These are phyloP conservation scores for Zasmidium cellare DNA, from an alignment of 2,329 filamentous ascomycete genomes.

Conservation along the genomic window DNA sequence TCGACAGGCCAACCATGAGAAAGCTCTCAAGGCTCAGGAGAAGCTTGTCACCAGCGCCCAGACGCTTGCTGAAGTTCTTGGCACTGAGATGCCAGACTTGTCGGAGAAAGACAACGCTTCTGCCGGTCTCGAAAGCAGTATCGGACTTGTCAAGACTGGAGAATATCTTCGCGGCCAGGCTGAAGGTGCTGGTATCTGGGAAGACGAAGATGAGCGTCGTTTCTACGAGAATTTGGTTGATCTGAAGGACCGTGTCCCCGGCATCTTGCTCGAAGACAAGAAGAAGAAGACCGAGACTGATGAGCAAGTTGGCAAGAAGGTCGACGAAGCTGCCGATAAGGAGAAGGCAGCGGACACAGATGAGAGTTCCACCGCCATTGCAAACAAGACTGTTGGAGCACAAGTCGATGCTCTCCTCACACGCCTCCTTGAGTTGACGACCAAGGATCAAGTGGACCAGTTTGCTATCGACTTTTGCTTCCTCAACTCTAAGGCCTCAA, in stretches of 20 bases:
- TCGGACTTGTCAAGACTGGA: constrained; percentile 89
- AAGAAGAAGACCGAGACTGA: constrained; percentile 86
- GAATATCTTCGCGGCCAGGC: constrained; percentile 89
- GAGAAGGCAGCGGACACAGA: constrained; percentile 62
- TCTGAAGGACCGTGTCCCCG: constrained; percentile 91
- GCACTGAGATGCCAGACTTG: constrained; percentile 89
- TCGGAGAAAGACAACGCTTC: constrained; percentile 76
- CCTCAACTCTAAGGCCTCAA: constrained; percentile 94
- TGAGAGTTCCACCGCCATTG: constrained; percentile 89
- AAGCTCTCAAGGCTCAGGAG: constrained; percentile 87
- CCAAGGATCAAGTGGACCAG: constrained; percentile 88
- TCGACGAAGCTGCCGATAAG: constrained; percentile 54
- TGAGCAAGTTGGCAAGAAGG: constrained; percentile 78
- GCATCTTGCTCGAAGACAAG: constrained; percentile 91
- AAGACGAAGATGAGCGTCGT: constrained; percentile 94
- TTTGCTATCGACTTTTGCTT: constrained; percentile 97
- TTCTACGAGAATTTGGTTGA: constrained; percentile 98
- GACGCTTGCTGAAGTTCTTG: constrained; percentile 81
- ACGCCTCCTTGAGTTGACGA: constrained; percentile 85
- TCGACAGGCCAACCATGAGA: constrained; percentile 92
- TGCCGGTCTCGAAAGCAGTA: constrained; percentile 68
- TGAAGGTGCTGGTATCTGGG: constrained; percentile 94
- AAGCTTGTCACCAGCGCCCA: constrained; percentile 88
- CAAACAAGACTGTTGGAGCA: constrained; percentile 95
- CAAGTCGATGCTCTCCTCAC: constrained; percentile 90